These are phyloP conservation scores for Aureobasidium sp. DNA, from an alignment of 2,329 filamentous ascomycete species.

Conservation along the genomic window DNA sequence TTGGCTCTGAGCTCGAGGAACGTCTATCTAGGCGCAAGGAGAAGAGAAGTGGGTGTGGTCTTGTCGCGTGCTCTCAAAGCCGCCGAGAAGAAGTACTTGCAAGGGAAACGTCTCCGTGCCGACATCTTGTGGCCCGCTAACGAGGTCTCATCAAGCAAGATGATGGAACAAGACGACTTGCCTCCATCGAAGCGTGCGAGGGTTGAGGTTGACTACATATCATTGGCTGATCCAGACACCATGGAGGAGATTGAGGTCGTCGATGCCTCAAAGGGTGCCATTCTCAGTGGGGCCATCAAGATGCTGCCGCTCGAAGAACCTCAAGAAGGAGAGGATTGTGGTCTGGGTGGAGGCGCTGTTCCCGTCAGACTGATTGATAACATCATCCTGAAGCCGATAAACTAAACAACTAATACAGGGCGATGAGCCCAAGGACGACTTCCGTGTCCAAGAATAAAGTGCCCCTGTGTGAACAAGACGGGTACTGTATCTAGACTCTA, in stretches of 20 bases:
- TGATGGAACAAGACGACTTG: conserved; percentile 54
- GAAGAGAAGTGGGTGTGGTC: conserved; percentile 63
- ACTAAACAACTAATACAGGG: background rate
- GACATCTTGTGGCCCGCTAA: conserved; percentile 66
- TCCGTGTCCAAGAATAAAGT: background rate
- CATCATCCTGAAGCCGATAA: conserved; percentile 48
- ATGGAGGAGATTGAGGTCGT: conserved; percentile 69
- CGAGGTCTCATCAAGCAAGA: conserved; percentile 45
- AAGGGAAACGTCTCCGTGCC: conserved; percentile 46
- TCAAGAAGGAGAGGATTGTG: conserved; percentile 58
- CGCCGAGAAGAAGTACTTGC: conserved; percentile 58
- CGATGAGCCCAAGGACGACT: background rate
- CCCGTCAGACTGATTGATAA: conserved; percentile 90
- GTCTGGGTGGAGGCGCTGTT: conserved; percentile 62
- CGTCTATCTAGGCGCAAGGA: conserved; percentile 73
- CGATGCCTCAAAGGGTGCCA: conserved; percentile 61
- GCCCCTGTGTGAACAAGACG: background rate
- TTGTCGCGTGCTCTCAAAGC: conserved; percentile 60
- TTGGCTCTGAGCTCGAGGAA: conserved; percentile 89
- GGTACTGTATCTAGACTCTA: background rate
- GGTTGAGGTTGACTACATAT: conserved; percentile 88
- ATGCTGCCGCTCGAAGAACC: conserved; percentile 73
- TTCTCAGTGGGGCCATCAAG: conserved; percentile 83
- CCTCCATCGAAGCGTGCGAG: conserved; percentile 51
- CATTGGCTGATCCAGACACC: conserved; percentile 74